These are phyloP conservation scores for Naganishia vaughanmartiniae DNA, from an alignment of 768 basidiomycete genomes.

Conservation along the genomic window DNA sequence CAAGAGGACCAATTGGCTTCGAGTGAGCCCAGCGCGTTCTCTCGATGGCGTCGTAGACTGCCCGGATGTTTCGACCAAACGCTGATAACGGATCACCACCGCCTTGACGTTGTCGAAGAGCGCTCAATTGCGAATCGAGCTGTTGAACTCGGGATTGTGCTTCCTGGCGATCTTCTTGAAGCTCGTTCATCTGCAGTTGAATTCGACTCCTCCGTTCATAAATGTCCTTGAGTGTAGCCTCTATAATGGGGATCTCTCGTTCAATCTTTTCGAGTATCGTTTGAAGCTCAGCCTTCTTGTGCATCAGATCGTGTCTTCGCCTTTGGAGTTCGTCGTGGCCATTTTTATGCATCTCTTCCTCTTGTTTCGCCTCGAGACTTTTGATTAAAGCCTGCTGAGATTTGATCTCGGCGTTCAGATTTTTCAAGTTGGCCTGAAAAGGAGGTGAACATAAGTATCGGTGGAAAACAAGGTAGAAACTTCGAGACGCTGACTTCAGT, in stretches of 20 bases:
- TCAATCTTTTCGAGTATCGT: constrained; percentile 6
- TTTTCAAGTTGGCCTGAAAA: not conserved
- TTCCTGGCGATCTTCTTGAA: constrained; percentile 42
- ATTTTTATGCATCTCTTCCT: constrained; percentile 15
- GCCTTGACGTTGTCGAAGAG: constrained; percentile 34
- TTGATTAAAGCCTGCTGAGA: not conserved
- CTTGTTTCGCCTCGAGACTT: not conserved
- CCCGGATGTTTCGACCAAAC: constrained; percentile 44
- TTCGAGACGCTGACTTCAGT: not conserved
- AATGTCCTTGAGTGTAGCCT: constrained; percentile 14
- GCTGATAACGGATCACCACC: constrained; percentile 47
- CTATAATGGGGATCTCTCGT: constrained; percentile 8
- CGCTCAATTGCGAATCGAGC: constrained; percentile 46
- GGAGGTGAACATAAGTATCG: not conserved
- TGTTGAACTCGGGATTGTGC: constrained; percentile 40
- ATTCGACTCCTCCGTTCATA: constrained; percentile 12
- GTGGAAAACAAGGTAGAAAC: too few relatives aligned
- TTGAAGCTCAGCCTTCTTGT: not conserved
- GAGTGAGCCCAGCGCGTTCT: constrained; percentile 38
- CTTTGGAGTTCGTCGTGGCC: constrained; percentile 15
- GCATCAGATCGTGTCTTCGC: constrained; percentile 10
- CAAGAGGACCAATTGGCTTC: constrained; percentile 63
- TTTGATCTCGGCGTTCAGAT: not conserved
- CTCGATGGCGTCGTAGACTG: constrained; percentile 45
- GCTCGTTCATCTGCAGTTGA: constrained; percentile 11